Conservation (phyloP, 106 monocot species). For the Apostasia shenzhenica region DNA sequence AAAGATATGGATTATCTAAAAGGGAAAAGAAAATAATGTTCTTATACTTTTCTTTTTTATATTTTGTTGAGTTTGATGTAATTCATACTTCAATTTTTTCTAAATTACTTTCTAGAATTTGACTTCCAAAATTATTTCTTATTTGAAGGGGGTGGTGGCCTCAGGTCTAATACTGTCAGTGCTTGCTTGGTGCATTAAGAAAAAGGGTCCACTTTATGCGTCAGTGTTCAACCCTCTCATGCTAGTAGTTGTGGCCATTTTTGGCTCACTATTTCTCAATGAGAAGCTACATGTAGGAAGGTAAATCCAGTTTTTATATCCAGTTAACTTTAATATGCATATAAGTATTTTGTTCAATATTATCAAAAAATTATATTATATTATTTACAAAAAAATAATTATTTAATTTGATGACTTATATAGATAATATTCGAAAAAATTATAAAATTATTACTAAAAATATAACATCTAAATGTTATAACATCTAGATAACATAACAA, state of each 20-base stretch:
- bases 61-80: too few species aligned
- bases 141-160: conserved; percentile 38
- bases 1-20: too few species aligned
- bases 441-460: too few species aligned
- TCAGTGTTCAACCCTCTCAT: conserved; percentile 27
- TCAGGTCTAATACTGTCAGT: conserved; percentile 44
- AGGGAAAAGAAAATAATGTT: too few species aligned
- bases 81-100: too few species aligned
- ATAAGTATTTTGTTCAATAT: neutral
- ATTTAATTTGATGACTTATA: neutral
- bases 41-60: too few species aligned
- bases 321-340: neutral
- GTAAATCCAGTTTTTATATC: neutral
- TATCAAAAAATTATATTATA: neutral
- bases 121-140: too few species aligned
- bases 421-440: too few species aligned
- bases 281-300: conserved; percentile 24
- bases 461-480: too few species aligned
- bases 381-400: neutral
- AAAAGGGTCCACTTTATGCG: conserved; percentile 23
- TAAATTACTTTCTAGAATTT: too few species aligned
- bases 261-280: conserved; percentile 18
- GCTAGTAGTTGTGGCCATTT: conserved; percentile 11
- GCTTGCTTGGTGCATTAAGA: conserved; percentile 48
- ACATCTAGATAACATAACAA: too few species aligned